These are phyloP conservation scores for Liriodendron chinense DNA, from an alignment of 164 flowering plant species.

Conservation along the genomic window DNA sequence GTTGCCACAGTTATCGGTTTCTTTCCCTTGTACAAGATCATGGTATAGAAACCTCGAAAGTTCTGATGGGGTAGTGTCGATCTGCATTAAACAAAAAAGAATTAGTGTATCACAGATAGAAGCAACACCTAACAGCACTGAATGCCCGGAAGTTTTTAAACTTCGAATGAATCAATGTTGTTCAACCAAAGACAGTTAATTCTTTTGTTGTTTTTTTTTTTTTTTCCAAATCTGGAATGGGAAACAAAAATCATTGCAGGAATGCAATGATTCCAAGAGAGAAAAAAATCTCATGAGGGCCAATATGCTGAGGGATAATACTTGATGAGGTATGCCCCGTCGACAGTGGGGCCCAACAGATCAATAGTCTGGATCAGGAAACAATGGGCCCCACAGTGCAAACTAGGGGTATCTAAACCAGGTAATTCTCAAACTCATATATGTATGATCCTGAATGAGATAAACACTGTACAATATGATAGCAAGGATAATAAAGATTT, in stretches of 20 bases:
- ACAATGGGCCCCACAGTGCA: too few species aligned
- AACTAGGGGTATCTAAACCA: too few species aligned
- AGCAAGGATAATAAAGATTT: not conserved
- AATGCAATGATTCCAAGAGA: not conserved
- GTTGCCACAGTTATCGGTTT: constrained; percentile 69
- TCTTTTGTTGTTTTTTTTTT: too few species aligned
- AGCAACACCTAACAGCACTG: too few species aligned
- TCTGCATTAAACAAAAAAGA: constrained; percentile 27
- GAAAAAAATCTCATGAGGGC: too few species aligned
- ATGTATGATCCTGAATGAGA: too few species aligned
- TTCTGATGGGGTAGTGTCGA: constrained; percentile 63
- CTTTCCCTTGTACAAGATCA: constrained; percentile 66
- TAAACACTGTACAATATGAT: too few species aligned
- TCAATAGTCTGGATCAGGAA: too few species aligned
- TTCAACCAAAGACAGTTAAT: not conserved
- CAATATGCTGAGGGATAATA: too few species aligned
- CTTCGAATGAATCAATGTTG: not conserved
- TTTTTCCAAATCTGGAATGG: not conserved
- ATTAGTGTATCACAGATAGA: not conserved
- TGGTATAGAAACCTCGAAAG: constrained; percentile 77
- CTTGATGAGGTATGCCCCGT: too few species aligned
- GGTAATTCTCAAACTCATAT: too few species aligned
- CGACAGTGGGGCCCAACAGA: too few species aligned
- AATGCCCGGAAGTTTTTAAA: not conserved
- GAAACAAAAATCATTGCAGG: not conserved